Conservation (phyloP, 768 basidiomycete genomes). For the Leccinum variicolor region DNA sequence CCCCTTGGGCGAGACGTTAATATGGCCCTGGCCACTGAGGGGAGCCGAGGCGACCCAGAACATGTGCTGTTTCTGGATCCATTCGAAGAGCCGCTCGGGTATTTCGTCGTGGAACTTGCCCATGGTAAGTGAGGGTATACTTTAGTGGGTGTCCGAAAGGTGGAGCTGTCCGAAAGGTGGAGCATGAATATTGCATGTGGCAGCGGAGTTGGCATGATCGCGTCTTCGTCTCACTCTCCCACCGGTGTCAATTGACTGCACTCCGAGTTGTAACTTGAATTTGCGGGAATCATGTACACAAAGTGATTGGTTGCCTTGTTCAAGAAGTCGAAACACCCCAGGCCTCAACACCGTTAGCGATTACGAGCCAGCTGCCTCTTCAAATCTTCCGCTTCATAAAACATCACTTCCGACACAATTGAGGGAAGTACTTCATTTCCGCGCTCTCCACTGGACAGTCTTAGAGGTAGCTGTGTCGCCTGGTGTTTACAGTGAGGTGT, state of each 20-base stretch:
- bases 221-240: neutral
- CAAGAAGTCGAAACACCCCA: too few species aligned
- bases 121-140: slow-evolving; percentile 35
- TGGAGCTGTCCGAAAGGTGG: neutral
- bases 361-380: neutral
- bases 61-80: slow-evolving; percentile 61
- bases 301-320: too few species aligned
- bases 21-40: slow-evolving; percentile 49
- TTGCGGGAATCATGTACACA: too few species aligned
- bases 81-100: slow-evolving; percentile 50
- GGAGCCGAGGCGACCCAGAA: slow-evolving; percentile 75
- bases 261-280: too few species aligned
- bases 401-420: neutral
- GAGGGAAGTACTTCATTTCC: neutral
- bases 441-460: neutral
- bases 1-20: slow-evolving; percentile 71
- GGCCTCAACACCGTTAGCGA: too few species aligned
- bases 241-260: neutral
- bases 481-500: neutral
- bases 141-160: neutral
- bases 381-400: neutral
- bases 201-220: too few species aligned
- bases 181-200: too few species aligned
- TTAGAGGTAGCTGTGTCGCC: neutral
- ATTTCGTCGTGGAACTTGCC: slow-evolving; percentile 56